phyloP scores from a whole-genome alignment of 2,329 filamentous ascomycete genomes.

The Bipolaris zeicola region DNA sequence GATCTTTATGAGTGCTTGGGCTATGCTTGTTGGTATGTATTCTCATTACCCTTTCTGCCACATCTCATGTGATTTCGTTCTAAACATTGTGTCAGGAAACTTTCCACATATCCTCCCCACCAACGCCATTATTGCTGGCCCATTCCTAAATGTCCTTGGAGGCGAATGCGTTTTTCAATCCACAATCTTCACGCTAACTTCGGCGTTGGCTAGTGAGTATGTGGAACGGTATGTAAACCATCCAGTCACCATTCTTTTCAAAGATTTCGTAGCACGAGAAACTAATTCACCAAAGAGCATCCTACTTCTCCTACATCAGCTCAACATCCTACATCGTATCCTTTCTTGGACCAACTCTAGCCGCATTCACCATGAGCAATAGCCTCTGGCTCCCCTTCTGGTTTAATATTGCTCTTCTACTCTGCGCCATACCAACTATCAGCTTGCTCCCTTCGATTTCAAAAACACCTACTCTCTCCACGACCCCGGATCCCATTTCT shows the following conservation, averaged over 20 bases:
- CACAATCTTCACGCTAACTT: constrained; percentile 43
- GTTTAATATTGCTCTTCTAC: constrained; percentile 38
- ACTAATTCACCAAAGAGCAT: constrained; percentile 27
- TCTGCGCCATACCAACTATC: constrained; percentile 36
- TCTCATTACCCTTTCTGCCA: not conserved
- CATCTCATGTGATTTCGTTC: not conserved
- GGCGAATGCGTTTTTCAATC: constrained; percentile 47
- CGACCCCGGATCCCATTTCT: not conserved
- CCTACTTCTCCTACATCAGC: constrained; percentile 46
- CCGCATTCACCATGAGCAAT: constrained; percentile 42
- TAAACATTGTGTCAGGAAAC: constrained; percentile 25
- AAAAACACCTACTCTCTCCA: not conserved
- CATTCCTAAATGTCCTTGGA: constrained; percentile 41
- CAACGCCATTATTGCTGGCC: constrained; percentile 38
- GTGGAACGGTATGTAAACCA: constrained; percentile 32
- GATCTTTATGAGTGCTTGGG: constrained; percentile 39
- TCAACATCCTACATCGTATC: constrained; percentile 44
- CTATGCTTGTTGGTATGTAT: constrained; percentile 38
- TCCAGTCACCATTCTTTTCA: no score
- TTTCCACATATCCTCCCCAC: constrained; percentile 34
- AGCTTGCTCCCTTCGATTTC: constrained; percentile 23
- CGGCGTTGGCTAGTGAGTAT: constrained; percentile 39
- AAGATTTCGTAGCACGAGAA: not conserved
- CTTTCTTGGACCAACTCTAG: constrained; percentile 44
- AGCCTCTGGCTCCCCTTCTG: constrained; percentile 47